Percentiles rank a stretch among this genome's conserved stretches.
Conservation (phyloP, 2,329 filamentous ascomycete species). For the Fusarium virguliforme region DNA sequence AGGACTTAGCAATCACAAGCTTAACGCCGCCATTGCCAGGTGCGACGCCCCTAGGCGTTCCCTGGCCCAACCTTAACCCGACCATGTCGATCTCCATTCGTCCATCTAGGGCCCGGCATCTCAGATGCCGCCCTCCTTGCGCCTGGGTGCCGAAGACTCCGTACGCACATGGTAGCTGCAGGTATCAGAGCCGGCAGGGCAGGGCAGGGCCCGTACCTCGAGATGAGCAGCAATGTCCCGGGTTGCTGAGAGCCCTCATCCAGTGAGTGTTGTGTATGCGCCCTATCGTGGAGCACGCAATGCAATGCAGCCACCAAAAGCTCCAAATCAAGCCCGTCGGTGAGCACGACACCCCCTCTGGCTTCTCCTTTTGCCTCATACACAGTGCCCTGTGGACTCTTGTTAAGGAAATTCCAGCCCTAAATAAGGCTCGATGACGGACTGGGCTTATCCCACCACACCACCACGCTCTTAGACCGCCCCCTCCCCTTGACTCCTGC, state of each 20-base stretch:
- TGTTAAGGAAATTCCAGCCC: constrained; percentile 34
- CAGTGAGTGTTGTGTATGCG: not conserved
- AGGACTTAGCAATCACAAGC: constrained; percentile 10
- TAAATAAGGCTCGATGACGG: constrained; percentile 37
- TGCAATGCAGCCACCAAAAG: constrained; percentile 18
- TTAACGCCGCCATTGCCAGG: constrained; percentile 16
- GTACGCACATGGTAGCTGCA: constrained; percentile 5
- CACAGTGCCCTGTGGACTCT: constrained; percentile 27
- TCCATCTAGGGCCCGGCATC: constrained; percentile 13
- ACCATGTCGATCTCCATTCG: constrained; percentile 29
- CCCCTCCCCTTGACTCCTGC: not conserved
- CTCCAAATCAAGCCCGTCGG: constrained; percentile 7
- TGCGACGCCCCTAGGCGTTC: constrained; percentile 9
- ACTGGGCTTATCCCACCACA: constrained; percentile 25
- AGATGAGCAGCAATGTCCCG: not conserved
- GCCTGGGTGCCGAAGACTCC: constrained; percentile 6
- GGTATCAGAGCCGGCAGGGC: not conserved
- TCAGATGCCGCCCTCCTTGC: constrained; percentile 15
- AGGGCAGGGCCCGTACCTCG: not conserved
- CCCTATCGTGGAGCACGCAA: not conserved
- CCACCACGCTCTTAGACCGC: constrained; percentile 18
- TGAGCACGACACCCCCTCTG: constrained; percentile 17
- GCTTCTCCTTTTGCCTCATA: not conserved
- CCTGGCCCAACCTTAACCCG: constrained; percentile 26
- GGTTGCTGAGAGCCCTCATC: not conserved